Evolutionary conservation across 2,329 filamentous ascomycete genomes (phyloP), one percentile per base, ranked within the genome.

Genomic region (Ceratocystis ficicola): DNA sequence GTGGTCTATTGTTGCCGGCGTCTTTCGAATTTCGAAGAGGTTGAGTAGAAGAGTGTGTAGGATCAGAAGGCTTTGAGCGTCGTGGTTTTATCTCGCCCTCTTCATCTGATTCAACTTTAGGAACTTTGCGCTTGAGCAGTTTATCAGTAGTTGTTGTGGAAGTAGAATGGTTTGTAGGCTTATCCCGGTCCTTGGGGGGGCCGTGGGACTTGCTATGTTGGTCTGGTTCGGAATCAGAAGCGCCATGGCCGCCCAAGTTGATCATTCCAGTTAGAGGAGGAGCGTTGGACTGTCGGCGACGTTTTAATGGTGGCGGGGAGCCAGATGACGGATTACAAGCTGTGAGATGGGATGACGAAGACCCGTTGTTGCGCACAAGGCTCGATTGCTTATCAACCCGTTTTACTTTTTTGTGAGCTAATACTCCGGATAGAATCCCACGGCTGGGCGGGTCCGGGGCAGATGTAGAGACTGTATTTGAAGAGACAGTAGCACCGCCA

Each of bases 31-130:
- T 32, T 4, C 66, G 63, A 4, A 50, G 52, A 4, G 44, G 28
- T 7, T 30, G 20, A 10, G 30, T 48, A n/a, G 48, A 22, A 30
- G 50, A 44, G 44, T n/a, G 69, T 70, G 68, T 65, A 72, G 70
- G 46, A 62, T 63, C 66, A 12, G 55, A 67, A 20, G 57, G 65
- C 32, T 82, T 80, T 69, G 80, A 79, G 46, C 82, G 80, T 44
- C 82, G 80, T 65, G 75, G 76, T 71, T 83, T 84, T 17, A 73
- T 72, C 62, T 84, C 81, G 6, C 74, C 77, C 66, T 85, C 82
- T 69, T 84, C 82, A 61, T 85, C 83, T 20, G 83, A 85, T 67
- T 84, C 82, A 44, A 75, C 73, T 71, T 79, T 81, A 59, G 76
- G 73, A 8, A 78, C 76, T 71, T 83, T 85, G 64, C 82, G 78